Evolutionary conservation across 768 basidiomycete genomes (phyloP), one percentile per base, ranked within the genome.

Genomic region (Exsudoporus frostii): DNA sequence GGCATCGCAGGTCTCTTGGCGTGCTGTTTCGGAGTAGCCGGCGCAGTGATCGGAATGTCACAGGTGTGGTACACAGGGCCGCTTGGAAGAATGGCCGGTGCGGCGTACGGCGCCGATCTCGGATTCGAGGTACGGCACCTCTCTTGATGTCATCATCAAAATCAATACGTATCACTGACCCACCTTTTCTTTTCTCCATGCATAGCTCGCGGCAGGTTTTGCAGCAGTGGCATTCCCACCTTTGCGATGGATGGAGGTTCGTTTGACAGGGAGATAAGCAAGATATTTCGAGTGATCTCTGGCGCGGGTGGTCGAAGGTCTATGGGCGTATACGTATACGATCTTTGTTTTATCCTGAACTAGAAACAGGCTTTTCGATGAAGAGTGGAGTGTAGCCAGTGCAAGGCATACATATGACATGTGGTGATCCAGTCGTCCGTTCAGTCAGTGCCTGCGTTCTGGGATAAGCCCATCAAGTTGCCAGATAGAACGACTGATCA

Each of bases 31-130:
- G 80, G 80, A 11, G 73, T 76, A 6, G 75, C 62, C 0, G 78
- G 79, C 2, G 79, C 80, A 0, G 75, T 82, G 1, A 65, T 81
- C 6, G 76, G 78, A 2, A 83, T 82, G 81, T 74, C 80, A 8
- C 73, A 79, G 51, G 69, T 67, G 7, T 79, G 79, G 79, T 81
- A 80, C 52, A 77, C 73, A 2, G 81, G 81, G 1, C 80, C 79
- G 0, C 59, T 81, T 4, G 81, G 72, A 4, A 62, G 59, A 46
- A 54, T 72, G 41, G 74, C 78, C 5, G 78, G 79, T 13, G 71
- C 64, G 3, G 20, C 34, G 11, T 74, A 63, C 39, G 80, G 79
- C 29, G 80, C 77, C 1, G 81, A 82, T 58, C 69, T 82, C 30
- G 81, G 81, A 32, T 81, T 82, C 50, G 81, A 81, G 71, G 76